These are phyloP conservation scores for Clavaria fumosa DNA, from an alignment of 768 basidiomycete genomes.

Conservation along the genomic window DNA sequence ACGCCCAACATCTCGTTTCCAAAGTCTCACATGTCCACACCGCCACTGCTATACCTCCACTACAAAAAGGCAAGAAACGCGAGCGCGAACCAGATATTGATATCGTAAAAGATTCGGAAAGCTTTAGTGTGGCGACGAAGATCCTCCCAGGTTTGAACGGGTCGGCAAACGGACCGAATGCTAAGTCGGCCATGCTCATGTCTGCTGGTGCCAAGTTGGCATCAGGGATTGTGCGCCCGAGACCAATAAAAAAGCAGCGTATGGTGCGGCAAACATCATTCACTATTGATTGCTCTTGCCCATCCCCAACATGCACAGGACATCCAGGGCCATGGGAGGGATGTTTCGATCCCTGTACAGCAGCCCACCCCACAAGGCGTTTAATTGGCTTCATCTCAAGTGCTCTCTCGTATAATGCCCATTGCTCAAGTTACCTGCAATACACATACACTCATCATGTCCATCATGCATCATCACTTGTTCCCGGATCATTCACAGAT, in stretches of 20 bases:
- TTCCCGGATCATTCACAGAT: too few species aligned
- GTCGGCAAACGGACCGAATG: constrained; percentile 12
- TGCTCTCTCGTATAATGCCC: too few species aligned
- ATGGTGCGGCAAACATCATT: constrained; percentile 32
- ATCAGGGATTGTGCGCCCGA: constrained; percentile 38
- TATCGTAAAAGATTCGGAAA: too few species aligned
- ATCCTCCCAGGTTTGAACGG: constrained; percentile 5
- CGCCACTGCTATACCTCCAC: neutral
- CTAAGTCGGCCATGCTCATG: constrained; percentile 14
- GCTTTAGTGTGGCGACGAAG: constrained; percentile 10
- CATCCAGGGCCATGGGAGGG: constrained; percentile 45
- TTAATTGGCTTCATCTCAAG: too few species aligned
- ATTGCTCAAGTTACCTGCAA: too few species aligned
- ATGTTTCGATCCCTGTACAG: constrained; percentile 39
- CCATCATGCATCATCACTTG: too few species aligned
- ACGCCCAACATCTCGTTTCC: neutral
- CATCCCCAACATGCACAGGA: constrained; percentile 25
- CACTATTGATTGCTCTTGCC: constrained; percentile 4
- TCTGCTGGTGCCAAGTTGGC: constrained; percentile 44
- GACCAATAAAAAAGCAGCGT: constrained; percentile 64
- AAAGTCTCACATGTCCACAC: neutral
- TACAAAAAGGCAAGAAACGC: constrained; percentile 10
- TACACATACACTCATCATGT: too few species aligned
- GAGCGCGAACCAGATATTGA: too few species aligned
- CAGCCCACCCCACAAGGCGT: constrained; percentile 64